Conservation (phyloP, 169 alveolate genomes). For the Babesia bovis region DNA sequence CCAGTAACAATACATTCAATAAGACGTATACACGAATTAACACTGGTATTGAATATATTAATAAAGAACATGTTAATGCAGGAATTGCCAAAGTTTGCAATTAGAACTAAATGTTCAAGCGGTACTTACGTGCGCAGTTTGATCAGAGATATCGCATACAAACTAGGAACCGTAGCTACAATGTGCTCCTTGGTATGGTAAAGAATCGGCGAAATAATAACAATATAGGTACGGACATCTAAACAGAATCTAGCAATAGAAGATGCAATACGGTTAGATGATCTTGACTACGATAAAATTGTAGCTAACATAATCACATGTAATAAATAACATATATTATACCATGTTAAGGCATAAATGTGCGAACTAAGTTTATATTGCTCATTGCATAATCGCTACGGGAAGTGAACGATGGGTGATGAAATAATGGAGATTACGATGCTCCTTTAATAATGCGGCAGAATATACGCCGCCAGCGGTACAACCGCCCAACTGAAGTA, state of each 20-base stretch:
- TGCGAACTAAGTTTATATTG: neutral
- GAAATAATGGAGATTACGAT: conserved; percentile 20
- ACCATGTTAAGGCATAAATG: neutral
- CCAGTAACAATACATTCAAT: conserved; percentile 21
- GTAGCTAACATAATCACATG: conserved; percentile 5
- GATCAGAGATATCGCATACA: conserved; percentile 69
- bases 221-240: conserved; percentile 34
- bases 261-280: conserved; percentile 22
- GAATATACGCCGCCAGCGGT: conserved; percentile 37
- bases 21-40: conserved; percentile 27
- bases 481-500: conserved; percentile 41
- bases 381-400: neutral
- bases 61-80: conserved; percentile 10
- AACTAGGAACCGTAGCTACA: conserved; percentile 68
- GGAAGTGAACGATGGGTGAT: conserved; percentile 23
- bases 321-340: neutral
- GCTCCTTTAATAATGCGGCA: conserved; percentile 28
- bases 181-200: conserved; percentile 55
- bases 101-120: conserved; percentile 68
- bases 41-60: conserved; percentile 14
- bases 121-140: conserved; percentile 78
- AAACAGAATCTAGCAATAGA: conserved; percentile 22
- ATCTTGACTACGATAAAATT: conserved; percentile 40
- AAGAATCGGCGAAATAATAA: no score
- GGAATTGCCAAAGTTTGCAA: conserved; percentile 66